These are phyloP conservation scores for Aspergillus nidulans DNA, from an alignment of 495 filamentous ascomycete species.

Conservation along the genomic window DNA sequence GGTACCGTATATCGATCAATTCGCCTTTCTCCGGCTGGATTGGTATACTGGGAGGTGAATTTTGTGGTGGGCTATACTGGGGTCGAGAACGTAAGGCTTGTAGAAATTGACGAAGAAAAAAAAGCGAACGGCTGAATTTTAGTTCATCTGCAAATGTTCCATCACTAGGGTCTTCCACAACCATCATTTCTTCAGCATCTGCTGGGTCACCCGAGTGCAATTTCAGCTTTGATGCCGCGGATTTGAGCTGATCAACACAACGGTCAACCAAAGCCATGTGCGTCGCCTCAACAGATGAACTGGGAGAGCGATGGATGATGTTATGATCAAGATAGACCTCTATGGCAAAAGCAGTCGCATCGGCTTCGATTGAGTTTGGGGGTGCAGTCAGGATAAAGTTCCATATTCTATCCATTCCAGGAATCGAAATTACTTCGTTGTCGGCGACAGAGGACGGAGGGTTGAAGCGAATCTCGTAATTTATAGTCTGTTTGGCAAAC, in stretches of 20 bases:
- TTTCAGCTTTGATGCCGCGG: slow-evolving; percentile 60
- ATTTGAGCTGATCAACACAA: slow-evolving; percentile 69
- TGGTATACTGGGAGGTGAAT: slow-evolving; percentile 34
- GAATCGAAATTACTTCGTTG: slow-evolving; percentile 47
- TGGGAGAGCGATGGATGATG: slow-evolving; percentile 36
- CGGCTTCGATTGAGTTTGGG: slow-evolving; percentile 61
- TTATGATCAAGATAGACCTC: slow-evolving; percentile 65
- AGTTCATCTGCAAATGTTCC: slow-evolving; percentile 51
- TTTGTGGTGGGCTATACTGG: slow-evolving; percentile 46
- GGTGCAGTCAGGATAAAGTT: slow-evolving; percentile 70
- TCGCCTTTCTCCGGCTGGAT: slow-evolving; percentile 50
- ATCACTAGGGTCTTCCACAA: slow-evolving; percentile 36
- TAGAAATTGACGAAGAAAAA: slow-evolving; percentile 54
- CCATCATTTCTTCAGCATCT: slow-evolving; percentile 43
- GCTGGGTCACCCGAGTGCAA: slow-evolving; percentile 29
- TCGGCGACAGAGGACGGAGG: slow-evolving; percentile 34
- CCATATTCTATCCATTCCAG: slow-evolving; percentile 78
- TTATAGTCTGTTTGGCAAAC: slow-evolving; percentile 58
- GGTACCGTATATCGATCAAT: slow-evolving; percentile 63
- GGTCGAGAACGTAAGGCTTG: slow-evolving; percentile 50
- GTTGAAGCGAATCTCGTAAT: slow-evolving; percentile 43
- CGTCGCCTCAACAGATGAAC: slow-evolving; percentile 56
- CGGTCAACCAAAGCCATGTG: slow-evolving; percentile 74
- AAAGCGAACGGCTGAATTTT: slow-evolving; percentile 61
- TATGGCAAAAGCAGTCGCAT: slow-evolving; percentile 66